phyloP scores from a whole-genome alignment of 139 green algal species.

The Chlorokybus atmophyticus region DNA sequence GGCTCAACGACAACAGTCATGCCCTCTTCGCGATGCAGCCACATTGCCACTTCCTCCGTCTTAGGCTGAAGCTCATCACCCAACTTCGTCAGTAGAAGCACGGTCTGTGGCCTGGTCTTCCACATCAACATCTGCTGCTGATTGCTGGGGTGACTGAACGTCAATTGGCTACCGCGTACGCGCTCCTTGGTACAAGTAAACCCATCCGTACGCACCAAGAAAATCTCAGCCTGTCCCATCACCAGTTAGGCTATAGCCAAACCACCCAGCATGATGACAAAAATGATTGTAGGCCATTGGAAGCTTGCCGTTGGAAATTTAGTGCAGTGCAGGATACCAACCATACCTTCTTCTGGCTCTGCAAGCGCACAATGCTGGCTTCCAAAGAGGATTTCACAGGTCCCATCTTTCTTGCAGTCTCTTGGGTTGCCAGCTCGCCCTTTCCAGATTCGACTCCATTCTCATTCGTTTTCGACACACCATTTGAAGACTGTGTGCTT shows the following conservation, averaged over 20 bases:
- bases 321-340: too few relatives aligned
- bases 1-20: conserved; percentile 81
- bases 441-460: conserved; percentile 6
- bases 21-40: conserved; percentile 48
- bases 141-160: conserved; percentile 76
- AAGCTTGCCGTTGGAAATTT: too few relatives aligned
- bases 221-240: conserved; percentile 53
- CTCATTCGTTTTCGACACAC: neutral
- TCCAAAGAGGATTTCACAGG: too few relatives aligned
- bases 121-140: conserved; percentile 96
- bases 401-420: too few relatives aligned
- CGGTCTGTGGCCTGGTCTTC: conserved; percentile 64
- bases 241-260: too few relatives aligned
- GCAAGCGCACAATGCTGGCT: conserved; percentile 24
- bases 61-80: conserved; percentile 64
- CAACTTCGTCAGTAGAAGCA: conserved; percentile 94
- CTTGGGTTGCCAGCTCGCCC: conserved; percentile 17
- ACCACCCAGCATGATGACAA: too few relatives aligned
- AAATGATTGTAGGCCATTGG: too few relatives aligned
- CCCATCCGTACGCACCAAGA: conserved; percentile 83
- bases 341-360: conserved; percentile 21
- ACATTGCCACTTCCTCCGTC: conserved; percentile 35
- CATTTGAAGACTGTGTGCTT: neutral
- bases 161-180: conserved; percentile 58
- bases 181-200: conserved; percentile 77